Evolutionary conservation across 345 rosid species (phyloP).

Genomic region (Acer campestre): DNA sequence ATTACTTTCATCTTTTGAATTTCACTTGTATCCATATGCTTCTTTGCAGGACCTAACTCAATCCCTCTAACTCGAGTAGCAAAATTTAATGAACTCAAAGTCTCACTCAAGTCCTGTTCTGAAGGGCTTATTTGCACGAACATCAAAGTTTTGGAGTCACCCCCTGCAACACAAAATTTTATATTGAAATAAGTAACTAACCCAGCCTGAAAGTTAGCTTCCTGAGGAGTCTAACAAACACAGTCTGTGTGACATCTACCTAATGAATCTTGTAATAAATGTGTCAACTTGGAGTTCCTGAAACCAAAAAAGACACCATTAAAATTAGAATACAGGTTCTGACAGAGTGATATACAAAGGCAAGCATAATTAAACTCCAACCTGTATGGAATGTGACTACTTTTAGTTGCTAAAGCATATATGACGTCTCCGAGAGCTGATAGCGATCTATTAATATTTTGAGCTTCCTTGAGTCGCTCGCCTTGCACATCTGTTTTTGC

Average conservation of each 20-base stretch:
- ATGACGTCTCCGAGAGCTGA: slow-evolving; percentile 98
- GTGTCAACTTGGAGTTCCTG: slow-evolving; percentile 98
- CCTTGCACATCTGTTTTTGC: slow-evolving; percentile 92
- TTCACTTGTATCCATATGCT: slow-evolving; percentile 77
- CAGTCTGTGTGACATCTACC: slow-evolving; percentile 44
- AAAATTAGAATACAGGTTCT: slow-evolving; percentile 4
- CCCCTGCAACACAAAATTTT: slow-evolving; percentile 51
- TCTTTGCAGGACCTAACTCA: slow-evolving; percentile 82
- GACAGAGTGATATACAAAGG: background rate
- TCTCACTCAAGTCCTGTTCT: slow-evolving; percentile 81
- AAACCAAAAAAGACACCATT: slow-evolving; percentile 29
- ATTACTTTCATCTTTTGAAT: slow-evolving; percentile 75
- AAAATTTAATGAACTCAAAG: slow-evolving; percentile 82
- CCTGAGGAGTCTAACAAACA: slow-evolving; percentile 7
- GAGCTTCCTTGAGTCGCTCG: slow-evolving; percentile 95
- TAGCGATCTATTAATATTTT: slow-evolving; percentile 86
- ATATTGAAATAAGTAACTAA: slow-evolving; percentile 5
- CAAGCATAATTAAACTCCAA: slow-evolving; percentile 20
- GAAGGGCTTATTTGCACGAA: slow-evolving; percentile 96
- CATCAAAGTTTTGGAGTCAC: slow-evolving; percentile 92
- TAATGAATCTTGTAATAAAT: slow-evolving; percentile 91
- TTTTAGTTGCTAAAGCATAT: slow-evolving; percentile 82
- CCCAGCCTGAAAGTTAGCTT: slow-evolving; percentile 11
- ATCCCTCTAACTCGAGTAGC: slow-evolving; percentile 92
- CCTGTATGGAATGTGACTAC: slow-evolving; percentile 94